Conservation (phyloP, 805 yeast species). For the Yamadazyma olivae region DNA sequence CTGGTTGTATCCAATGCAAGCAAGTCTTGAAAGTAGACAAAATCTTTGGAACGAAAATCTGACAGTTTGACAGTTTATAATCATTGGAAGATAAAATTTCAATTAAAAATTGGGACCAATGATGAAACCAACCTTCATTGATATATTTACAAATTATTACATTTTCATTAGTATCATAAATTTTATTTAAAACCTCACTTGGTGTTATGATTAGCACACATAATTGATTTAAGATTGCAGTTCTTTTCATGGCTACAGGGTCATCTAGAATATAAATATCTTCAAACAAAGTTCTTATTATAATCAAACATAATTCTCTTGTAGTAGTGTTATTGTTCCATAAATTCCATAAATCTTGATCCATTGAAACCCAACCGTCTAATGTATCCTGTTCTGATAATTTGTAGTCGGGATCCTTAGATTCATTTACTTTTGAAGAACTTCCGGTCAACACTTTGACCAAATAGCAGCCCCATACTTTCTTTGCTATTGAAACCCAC, state of each 20-base stretch:
- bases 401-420: constrained; percentile 5
- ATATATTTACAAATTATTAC: constrained; percentile 64
- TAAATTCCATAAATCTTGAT: constrained; percentile 63
- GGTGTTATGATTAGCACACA: constrained; percentile 84
- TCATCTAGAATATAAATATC: constrained; percentile 92
- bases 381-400: constrained; percentile 45
- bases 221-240: constrained; percentile 71
- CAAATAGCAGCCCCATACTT: constrained; percentile 84
- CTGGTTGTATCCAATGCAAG: constrained; percentile 86
- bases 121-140: constrained; percentile 79
- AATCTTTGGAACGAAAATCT: constrained; percentile 57
- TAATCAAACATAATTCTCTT: constrained; percentile 73
- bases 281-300: constrained; percentile 85
- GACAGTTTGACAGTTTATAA: constrained; percentile 22
- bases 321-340: constrained; percentile 68
- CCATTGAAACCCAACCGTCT: constrained; percentile 88
- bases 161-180: constrained; percentile 65
- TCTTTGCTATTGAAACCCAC: constrained; percentile 89
- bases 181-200: constrained; percentile 53
- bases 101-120: constrained; percentile 53
- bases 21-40: constrained; percentile 85
- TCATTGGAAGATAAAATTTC: constrained; percentile 32
- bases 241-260: constrained; percentile 79
- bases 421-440: background rate
- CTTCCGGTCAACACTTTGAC: constrained; percentile 22